Percentiles rank a stretch among this genome's conserved stretches.
Conservation (phyloP, 2,329 filamentous ascomycete species). For the Phoma sp. region DNA sequence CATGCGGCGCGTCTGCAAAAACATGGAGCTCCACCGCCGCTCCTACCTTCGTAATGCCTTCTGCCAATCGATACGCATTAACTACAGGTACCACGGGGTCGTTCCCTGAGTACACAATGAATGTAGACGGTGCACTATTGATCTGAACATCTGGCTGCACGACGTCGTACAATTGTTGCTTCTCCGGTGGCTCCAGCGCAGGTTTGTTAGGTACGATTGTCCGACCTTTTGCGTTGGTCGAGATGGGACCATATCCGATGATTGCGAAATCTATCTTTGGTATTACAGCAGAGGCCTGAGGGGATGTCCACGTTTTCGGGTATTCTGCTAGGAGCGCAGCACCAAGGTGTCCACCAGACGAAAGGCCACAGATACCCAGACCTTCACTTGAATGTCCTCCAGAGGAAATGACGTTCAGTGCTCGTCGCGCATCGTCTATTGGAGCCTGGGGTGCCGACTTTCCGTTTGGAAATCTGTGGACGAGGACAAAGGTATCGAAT, state of each 20-base stretch:
- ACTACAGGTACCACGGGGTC: constrained; percentile 26
- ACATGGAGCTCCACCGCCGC: constrained; percentile 27
- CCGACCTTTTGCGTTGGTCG: constrained; percentile 28
- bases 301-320: constrained; percentile 19
- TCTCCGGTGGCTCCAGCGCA: constrained; percentile 23
- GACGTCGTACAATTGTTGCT: constrained; percentile 26
- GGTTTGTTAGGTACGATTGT: constrained; percentile 24
- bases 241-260: constrained; percentile 30
- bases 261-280: constrained; percentile 24
- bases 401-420: constrained; percentile 13
- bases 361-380: constrained; percentile 25
- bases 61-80: constrained; percentile 28
- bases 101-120: constrained; percentile 30
- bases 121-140: constrained; percentile 15
- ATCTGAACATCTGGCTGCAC: constrained; percentile 31
- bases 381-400: constrained; percentile 3
- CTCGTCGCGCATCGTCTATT: constrained; percentile 24
- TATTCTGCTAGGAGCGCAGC: constrained; percentile 23
- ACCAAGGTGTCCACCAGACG: constrained; percentile 28
- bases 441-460: constrained; percentile 22
- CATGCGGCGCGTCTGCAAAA: constrained; percentile 31
- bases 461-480: constrained; percentile 28
- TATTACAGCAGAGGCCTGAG: background rate
- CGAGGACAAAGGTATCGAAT: constrained; percentile 27
- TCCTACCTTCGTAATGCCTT: constrained; percentile 18